A percentile compares a stretch with the other conserved stretches of the same genome.
Conservation (phyloP, 2,329 filamentous ascomycete genomes). For the Nothopassalora personata region DNA sequence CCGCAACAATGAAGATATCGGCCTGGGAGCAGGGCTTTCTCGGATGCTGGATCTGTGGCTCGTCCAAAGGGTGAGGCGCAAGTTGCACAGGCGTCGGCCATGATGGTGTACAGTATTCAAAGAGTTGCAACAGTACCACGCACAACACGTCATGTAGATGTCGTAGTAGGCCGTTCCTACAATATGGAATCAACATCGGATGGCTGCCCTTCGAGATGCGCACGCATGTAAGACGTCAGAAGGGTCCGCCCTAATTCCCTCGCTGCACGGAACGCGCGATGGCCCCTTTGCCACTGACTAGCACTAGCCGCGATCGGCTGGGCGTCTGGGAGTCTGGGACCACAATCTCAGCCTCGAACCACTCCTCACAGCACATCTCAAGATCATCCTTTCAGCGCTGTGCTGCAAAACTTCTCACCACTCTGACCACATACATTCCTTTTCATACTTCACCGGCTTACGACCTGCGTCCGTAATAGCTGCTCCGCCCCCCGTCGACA, state of each 20-base stretch:
- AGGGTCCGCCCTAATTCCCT: background rate
- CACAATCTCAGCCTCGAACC: conserved; percentile 7
- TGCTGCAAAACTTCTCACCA: background rate
- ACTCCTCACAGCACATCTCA: conserved; percentile 3
- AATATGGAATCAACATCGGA: background rate
- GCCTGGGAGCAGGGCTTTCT: conserved; percentile 57
- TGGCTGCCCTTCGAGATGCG: background rate
- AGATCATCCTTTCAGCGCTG: background rate
- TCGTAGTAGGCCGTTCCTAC: background rate
- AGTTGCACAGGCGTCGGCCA: conserved; percentile 29
- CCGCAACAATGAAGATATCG: conserved; percentile 63
- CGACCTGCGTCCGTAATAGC: background rate
- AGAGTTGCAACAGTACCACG: background rate
- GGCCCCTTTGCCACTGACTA: no score
- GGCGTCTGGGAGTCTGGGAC: no score
- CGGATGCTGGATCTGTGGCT: conserved; percentile 32
- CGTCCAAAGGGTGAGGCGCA: conserved; percentile 27
- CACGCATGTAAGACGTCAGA: background rate
- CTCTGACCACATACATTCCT: conserved; percentile 15
- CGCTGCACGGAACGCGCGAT: no score
- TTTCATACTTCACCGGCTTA: conserved; percentile 1
- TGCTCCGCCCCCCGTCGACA: background rate
- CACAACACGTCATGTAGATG: background rate
- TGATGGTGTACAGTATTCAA: conserved; percentile 1
- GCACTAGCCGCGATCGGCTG: background rate